These are phyloP conservation scores for Pyracantha coccinea DNA, from an alignment of 331 rosid species.

Conservation along the genomic window DNA sequence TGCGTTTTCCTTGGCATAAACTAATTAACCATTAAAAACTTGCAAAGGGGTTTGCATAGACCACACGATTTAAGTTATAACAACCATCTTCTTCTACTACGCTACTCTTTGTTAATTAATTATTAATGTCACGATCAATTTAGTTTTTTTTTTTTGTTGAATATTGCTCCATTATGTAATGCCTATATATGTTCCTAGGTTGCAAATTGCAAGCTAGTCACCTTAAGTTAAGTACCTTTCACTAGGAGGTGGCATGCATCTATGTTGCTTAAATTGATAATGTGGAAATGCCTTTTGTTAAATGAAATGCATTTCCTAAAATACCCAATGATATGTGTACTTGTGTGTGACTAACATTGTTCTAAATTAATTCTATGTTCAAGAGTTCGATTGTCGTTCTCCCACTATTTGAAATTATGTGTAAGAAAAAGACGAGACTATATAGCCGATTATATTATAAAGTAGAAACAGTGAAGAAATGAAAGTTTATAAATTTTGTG, in stretches of 20 bases:
- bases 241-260: background rate
- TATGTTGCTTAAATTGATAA: background rate
- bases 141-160: too few relatives aligned
- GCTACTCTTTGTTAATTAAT: constrained; percentile 3
- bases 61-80: background rate
- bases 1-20: constrained; percentile 11
- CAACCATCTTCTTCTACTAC: constrained; percentile 17
- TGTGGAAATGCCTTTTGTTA: background rate
- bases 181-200: background rate
- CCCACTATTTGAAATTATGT: background rate
- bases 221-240: background rate
- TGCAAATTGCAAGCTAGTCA: background rate
- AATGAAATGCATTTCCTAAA: background rate
- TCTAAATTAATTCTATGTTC: too few relatives aligned
- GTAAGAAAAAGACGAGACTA: background rate
- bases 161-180: constrained; percentile 12
- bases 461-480: too few relatives aligned
- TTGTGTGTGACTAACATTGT: background rate
- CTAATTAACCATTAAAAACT: background rate
- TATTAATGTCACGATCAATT: background rate
- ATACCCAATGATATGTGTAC: background rate
- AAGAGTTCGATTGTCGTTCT: background rate
- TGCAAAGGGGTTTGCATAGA: background rate
- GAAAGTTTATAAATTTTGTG: too few relatives aligned
- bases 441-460: background rate